These are phyloP conservation scores for Cryphonectria radicalis DNA, from an alignment of 2,329 filamentous ascomycete species.

Conservation along the genomic window DNA sequence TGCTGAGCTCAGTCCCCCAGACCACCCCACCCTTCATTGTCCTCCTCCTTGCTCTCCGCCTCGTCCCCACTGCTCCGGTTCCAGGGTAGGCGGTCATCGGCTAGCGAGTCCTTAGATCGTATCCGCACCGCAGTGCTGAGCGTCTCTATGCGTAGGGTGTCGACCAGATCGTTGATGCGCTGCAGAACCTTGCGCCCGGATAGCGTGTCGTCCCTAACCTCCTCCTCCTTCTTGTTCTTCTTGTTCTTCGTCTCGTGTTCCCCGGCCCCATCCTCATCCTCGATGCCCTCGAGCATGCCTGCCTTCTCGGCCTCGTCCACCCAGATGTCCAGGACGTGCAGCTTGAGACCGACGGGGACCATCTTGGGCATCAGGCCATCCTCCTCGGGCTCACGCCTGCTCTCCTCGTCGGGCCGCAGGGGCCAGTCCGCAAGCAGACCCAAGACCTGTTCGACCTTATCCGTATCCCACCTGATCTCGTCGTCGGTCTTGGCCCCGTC, in stretches of 20 bases:
- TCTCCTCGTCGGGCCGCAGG: conserved; percentile 35
- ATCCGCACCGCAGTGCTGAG: conserved; percentile 73
- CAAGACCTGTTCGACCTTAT: conserved; percentile 40
- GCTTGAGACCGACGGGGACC: conserved; percentile 80
- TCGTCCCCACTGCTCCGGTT: conserved; percentile 49
- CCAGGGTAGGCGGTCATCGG: conserved; percentile 74
- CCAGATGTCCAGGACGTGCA: conserved; percentile 90
- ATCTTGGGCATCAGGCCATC: conserved; percentile 37
- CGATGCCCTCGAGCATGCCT: conserved; percentile 50
- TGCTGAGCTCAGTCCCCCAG: conserved; percentile 64
- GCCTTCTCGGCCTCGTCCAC: conserved; percentile 84
- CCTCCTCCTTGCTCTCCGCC: conserved; percentile 46
- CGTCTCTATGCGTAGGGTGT: conserved; percentile 58
- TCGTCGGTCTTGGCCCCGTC: not conserved
- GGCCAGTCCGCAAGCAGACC: conserved; percentile 48
- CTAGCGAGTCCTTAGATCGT: conserved; percentile 70
- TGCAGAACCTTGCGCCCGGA: conserved; percentile 53
- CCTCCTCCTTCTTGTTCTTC: conserved; percentile 36
- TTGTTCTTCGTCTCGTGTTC: not conserved
- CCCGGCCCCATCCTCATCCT: conserved; percentile 33
- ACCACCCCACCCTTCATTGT: conserved; percentile 68
- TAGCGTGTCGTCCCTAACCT: conserved; percentile 39
- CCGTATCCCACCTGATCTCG: conserved; percentile 31
- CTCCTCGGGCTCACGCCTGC: conserved; percentile 38
- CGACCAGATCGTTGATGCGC: conserved; percentile 58